A percentile compares a stretch with the other conserved stretches of the same genome.
phyloP scores from a whole-genome alignment of 2,329 filamentous ascomycete species.

The Juglanconis juglandina region DNA sequence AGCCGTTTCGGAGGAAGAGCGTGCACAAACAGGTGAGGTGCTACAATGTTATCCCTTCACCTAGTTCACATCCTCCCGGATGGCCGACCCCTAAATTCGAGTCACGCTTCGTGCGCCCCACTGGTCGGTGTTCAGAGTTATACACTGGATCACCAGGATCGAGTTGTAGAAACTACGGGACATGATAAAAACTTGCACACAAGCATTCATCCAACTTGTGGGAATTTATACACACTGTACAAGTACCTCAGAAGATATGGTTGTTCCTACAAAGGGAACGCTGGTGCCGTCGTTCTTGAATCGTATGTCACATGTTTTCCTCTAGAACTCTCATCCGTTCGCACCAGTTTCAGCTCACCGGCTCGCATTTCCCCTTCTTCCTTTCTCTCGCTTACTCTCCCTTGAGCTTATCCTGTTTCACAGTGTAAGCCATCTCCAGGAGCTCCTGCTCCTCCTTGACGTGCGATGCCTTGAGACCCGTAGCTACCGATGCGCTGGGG shows the following conservation, averaged over 20 bases:
- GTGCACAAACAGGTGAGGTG: no score
- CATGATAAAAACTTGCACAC: slow-evolving; percentile 4
- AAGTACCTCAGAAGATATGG: slow-evolving; percentile 3
- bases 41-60: no score
- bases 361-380: background rate
- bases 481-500: slow-evolving; percentile 90
- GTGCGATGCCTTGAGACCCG: slow-evolving; percentile 84
- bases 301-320: background rate
- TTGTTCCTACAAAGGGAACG: slow-evolving; percentile 16
- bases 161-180: background rate
- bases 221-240: slow-evolving; percentile 9
- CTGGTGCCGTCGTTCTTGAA: slow-evolving; percentile 1
- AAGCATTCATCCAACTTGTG: slow-evolving; percentile 15
- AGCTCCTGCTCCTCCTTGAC: slow-evolving; percentile 90
- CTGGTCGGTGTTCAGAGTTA: no score
- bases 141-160: no score
- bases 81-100: no score
- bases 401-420: slow-evolving; percentile 67
- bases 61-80: no score
- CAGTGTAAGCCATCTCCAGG: slow-evolving; percentile 61
- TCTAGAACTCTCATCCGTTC: background rate
- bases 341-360: no score
- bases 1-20: no score
- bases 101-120: no score
- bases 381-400: slow-evolving; percentile 47